phyloP scores from a whole-genome alignment of 179 eudicot species.

The Silene vulgaris region DNA sequence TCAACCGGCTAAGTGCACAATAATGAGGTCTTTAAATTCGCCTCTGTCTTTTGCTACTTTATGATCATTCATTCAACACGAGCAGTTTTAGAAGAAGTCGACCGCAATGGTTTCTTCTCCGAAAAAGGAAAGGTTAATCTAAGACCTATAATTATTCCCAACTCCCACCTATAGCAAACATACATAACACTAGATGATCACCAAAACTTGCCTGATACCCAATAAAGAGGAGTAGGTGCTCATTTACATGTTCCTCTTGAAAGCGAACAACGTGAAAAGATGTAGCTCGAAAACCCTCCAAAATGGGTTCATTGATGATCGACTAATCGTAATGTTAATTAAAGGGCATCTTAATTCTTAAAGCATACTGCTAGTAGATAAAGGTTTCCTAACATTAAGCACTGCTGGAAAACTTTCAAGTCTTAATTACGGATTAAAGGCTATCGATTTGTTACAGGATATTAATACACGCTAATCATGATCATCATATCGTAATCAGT shows the following conservation, averaged over 20 bases:
- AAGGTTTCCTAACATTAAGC: slow-evolving; percentile 10
- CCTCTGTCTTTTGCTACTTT: slow-evolving; percentile 27
- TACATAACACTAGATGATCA: slow-evolving; percentile 30
- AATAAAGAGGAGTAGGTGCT: slow-evolving; percentile 21
- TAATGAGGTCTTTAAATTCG: slow-evolving; percentile 10
- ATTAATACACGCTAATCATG: slow-evolving; percentile 1
- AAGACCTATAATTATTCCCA: slow-evolving; percentile 31
- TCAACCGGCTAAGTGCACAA: neutral
- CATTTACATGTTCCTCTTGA: slow-evolving; percentile 30
- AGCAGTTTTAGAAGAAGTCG: slow-evolving; percentile 26
- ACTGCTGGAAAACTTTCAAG: neutral
- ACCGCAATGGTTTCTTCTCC: slow-evolving; percentile 29
- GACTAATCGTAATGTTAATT: neutral
- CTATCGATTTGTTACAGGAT: neutral
- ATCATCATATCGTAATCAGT: neutral
- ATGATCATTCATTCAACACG: slow-evolving; percentile 26
- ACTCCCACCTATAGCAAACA: slow-evolving; percentile 36
- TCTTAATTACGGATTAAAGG: neutral
- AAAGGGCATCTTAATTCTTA: neutral
- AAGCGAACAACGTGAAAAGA: slow-evolving; percentile 18
- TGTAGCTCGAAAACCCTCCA: neutral
- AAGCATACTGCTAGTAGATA: neutral
- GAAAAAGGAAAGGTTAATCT: slow-evolving; percentile 27
- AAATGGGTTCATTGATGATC: slow-evolving; percentile 10
- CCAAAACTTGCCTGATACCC: slow-evolving; percentile 31